Evolutionary conservation across 2,329 filamentous ascomycete species (phyloP).

Genomic region (Scedosporium minutisporum): DNA sequence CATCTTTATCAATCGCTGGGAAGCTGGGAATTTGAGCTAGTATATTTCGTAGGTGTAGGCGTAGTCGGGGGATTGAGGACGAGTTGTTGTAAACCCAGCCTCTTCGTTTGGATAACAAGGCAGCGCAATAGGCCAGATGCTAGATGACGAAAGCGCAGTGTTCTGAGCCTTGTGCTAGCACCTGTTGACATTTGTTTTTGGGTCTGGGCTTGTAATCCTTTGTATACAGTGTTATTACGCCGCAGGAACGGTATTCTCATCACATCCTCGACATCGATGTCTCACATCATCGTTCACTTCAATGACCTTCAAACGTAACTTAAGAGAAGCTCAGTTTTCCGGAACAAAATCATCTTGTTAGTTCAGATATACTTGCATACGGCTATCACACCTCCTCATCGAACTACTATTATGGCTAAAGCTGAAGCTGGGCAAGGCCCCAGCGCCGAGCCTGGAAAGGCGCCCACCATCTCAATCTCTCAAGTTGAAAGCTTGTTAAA

Average conservation of each 20-base stretch:
- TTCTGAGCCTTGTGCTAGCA: background rate
- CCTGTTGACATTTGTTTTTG: background rate
- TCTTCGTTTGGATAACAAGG: background rate
- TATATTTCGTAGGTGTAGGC: background rate
- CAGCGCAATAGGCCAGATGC: background rate
- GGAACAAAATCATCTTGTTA: background rate
- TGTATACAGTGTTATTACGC: background rate
- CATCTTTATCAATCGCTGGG: conserved; percentile 4
- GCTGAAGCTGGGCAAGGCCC: background rate
- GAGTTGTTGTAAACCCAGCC: background rate
- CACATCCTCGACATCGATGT: background rate
- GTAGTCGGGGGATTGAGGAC: background rate
- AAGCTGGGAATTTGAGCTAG: background rate
- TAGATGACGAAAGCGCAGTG: background rate
- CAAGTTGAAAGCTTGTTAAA: conserved; percentile 47
- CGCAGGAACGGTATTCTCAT: background rate
- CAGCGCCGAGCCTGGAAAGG: background rate
- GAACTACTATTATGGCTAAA: background rate
- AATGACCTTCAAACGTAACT: background rate
- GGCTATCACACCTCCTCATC: background rate
- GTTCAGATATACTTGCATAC: background rate
- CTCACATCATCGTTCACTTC: background rate
- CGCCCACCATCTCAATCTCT: conserved; percentile 20
- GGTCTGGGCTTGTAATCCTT: background rate
- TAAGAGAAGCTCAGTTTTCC: background rate